Percentiles rank a stretch among this genome's conserved stretches.
phyloP scores from a whole-genome alignment of 805 yeast genomes.

The Saturnispora dispora region DNA sequence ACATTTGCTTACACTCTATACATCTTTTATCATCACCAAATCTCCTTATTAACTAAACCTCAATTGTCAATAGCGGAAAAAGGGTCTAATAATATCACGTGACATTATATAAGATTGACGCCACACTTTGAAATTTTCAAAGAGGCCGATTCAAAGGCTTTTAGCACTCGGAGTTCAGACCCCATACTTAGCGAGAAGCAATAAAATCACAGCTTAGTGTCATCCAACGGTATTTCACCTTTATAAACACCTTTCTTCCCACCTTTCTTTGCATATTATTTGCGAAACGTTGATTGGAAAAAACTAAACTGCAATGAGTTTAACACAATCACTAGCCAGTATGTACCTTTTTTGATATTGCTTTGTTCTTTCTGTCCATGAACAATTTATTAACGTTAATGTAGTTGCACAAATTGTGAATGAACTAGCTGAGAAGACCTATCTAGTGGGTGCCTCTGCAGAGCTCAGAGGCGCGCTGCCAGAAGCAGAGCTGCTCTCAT shows the following conservation, averaged over 20 bases:
- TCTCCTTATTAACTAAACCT: background rate
- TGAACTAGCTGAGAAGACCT: slow-evolving; percentile 5
- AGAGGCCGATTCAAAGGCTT: background rate
- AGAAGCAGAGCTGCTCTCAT: slow-evolving; percentile 18
- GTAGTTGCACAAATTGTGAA: slow-evolving; percentile 5
- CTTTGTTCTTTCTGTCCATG: background rate
- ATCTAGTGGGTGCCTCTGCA: slow-evolving; percentile 4
- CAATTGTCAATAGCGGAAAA: background rate
- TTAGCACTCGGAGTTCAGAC: slow-evolving; percentile 5
- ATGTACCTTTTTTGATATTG: background rate
- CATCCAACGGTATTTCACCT: background rate
- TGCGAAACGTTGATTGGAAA: background rate
- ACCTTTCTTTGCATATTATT: background rate
- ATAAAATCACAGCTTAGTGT: slow-evolving; percentile 5
- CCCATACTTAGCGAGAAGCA: slow-evolving; percentile 4
- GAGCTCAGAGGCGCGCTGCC: background rate
- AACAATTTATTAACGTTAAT: background rate
- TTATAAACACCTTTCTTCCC: background rate
- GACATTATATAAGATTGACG: slow-evolving; percentile 3
- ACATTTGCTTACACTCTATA: no score
- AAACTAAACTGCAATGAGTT: background rate
- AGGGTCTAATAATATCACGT: background rate
- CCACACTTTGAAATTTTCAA: background rate
- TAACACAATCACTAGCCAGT: slow-evolving; percentile 2
- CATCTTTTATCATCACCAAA: background rate